These are phyloP conservation scores for Xylaria sp. DNA, from an alignment of 2,329 filamentous ascomycete species.

Conservation along the genomic window DNA sequence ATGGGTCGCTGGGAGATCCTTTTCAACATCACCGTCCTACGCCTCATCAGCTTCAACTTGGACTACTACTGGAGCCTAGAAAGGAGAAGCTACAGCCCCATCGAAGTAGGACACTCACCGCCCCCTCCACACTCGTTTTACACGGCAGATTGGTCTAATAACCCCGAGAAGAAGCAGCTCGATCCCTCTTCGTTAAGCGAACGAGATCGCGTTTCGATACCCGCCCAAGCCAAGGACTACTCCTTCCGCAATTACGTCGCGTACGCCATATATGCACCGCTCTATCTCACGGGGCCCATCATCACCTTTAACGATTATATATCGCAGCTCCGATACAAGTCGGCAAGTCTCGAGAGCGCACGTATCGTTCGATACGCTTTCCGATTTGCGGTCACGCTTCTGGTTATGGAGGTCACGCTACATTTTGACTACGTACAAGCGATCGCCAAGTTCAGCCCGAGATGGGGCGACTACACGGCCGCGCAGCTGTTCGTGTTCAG, in stretches of 20 bases:
- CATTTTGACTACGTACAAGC: slow-evolving; percentile 95
- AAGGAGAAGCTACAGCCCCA: slow-evolving; percentile 63
- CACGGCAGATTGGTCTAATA: slow-evolving; percentile 58
- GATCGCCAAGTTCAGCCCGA: slow-evolving; percentile 79
- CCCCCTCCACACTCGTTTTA: background rate
- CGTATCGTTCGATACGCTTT: slow-evolving; percentile 83
- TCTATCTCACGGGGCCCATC: slow-evolving; percentile 92
- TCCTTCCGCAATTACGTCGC: slow-evolving; percentile 86
- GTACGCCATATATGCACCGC: slow-evolving; percentile 87
- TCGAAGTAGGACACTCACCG: slow-evolving; percentile 72
- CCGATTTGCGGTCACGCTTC: slow-evolving; percentile 78
- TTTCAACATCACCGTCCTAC: slow-evolving; percentile 93
- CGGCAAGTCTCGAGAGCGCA: slow-evolving; percentile 69
- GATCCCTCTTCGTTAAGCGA: slow-evolving; percentile 88
- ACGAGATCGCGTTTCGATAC: slow-evolving; percentile 79
- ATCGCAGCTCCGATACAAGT: slow-evolving; percentile 76
- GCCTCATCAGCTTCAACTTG: slow-evolving; percentile 94
- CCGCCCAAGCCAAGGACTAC: slow-evolving; percentile 74
- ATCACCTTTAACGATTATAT: slow-evolving; percentile 98
- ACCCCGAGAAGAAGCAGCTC: slow-evolving; percentile 93
- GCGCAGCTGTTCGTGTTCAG: slow-evolving; percentile 88
- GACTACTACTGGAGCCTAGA: slow-evolving; percentile 94
- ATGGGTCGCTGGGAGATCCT: slow-evolving; percentile 93
- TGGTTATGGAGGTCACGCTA: slow-evolving; percentile 88
- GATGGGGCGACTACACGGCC: slow-evolving; percentile 84